Evolutionary conservation across 352 stramenopile species (phyloP), one percentile per base, ranked within the genome.

Genomic region (Phytophthora megakarya): DNA sequence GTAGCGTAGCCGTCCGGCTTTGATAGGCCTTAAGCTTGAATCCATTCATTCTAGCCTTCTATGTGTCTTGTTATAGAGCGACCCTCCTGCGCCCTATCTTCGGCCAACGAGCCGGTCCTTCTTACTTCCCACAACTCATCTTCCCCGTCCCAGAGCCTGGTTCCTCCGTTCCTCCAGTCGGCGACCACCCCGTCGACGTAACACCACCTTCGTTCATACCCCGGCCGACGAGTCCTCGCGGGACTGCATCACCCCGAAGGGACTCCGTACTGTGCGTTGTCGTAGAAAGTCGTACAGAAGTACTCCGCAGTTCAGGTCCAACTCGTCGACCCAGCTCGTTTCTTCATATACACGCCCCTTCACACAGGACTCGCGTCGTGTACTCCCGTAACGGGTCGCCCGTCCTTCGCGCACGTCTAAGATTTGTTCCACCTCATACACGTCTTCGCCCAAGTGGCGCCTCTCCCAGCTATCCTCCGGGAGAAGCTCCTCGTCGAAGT

Each of bases 401-500:
- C 35, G 16, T 23, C 38, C 25, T 1, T 59, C 26, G 26, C 67
- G 52, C 10, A 39, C 7, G 23, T 67, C 64, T 5, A 55, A 15
- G 6, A 72, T 72, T 25, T n/a, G 7, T 10, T 63, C 44, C 3
- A 51, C 45, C 12, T 65, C 52, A 32, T 33, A 62, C n/a, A 64
- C 47, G 40, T 64, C 25, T 1, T 50, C 28, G 1, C 16, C 38
- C n/a, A 25, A n/a, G 0, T 40, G 13, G 0, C 15, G 21, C 12
- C 3, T 18, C 16, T 73, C 39, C 45, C 45, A 72, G 44, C 64
- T 71, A 26, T 71, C 62, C 21, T 65, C 48, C 3, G 62, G 62
- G 0, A 71, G 30, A 0, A 71, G 28, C 13, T 43, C 54, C 21
- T 71, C 62, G 19, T 80, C 72, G 12, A 74, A 76, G 35, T 74